Conservation (phyloP, 2,329 filamentous ascomycete species). For the Diaporthe batatas region DNA sequence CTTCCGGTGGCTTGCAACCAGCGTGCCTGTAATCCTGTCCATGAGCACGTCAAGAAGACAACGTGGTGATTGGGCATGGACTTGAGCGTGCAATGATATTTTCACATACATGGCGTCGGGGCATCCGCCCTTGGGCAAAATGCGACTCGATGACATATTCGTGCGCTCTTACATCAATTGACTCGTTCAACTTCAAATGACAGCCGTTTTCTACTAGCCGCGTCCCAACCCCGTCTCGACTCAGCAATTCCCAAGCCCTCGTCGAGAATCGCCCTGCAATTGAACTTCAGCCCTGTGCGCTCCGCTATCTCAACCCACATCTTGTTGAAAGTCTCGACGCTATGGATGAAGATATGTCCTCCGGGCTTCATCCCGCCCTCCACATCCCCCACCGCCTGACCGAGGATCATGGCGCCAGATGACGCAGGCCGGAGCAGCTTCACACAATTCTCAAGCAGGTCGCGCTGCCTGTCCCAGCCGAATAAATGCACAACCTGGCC, state of each 20-base stretch:
- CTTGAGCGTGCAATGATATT: not conserved
- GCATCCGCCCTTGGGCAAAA: too few relatives aligned
- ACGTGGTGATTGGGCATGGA: not conserved
- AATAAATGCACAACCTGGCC: conserved; percentile 53
- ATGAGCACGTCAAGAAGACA: not conserved
- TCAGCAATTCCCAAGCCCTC: conserved; percentile 25
- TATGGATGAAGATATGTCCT: conserved; percentile 32
- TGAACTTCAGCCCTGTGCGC: conserved; percentile 38
- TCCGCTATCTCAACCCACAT: conserved; percentile 43
- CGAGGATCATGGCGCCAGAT: conserved; percentile 39
- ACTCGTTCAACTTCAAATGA: conserved; percentile 11
- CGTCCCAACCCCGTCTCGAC: conserved; percentile 13
- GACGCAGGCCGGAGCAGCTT: conserved; percentile 45
- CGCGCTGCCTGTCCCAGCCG: conserved; percentile 48
- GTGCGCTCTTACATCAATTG: not conserved
- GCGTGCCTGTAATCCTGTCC: not conserved
- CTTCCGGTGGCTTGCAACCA: not conserved
- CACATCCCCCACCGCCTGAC: conserved; percentile 39
- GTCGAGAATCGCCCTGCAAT: conserved; percentile 24
- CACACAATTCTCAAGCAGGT: conserved; percentile 45
- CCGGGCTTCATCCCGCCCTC: conserved; percentile 31
- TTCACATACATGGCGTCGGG: not conserved
- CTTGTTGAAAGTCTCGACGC: conserved; percentile 40
- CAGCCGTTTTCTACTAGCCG: not conserved
- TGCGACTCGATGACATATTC: too few relatives aligned